A percentile compares a stretch with the other conserved stretches of the same genome.
Conservation (phyloP, 225 moss, liverwort and hornwort species). For the Polytrichum commune region DNA sequence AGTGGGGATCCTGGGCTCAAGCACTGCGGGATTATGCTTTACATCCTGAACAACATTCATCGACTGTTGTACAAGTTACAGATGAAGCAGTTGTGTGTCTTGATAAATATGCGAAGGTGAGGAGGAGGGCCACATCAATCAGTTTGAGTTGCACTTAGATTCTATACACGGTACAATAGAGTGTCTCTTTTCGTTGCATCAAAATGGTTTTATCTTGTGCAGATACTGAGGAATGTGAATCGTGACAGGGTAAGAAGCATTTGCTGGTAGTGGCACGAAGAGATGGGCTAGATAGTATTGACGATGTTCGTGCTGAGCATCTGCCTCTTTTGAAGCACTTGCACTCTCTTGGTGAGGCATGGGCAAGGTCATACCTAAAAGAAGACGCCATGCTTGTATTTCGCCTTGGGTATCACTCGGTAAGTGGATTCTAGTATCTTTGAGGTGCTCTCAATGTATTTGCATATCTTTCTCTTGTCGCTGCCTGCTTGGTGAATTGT, state of each 20-base stretch:
- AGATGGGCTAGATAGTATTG: slow-evolving; percentile 66
- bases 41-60: slow-evolving; percentile 55
- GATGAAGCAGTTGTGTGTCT: slow-evolving; percentile 66
- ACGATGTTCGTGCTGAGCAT: slow-evolving; percentile 56
- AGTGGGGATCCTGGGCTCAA: slow-evolving; percentile 76
- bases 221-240: not conserved
- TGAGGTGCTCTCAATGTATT: not conserved
- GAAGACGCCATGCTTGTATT: slow-evolving; percentile 61
- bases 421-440: slow-evolving; percentile 10
- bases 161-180: too few species aligned
- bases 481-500: too few species aligned
- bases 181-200: not conserved
- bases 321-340: slow-evolving; percentile 52
- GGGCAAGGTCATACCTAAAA: slow-evolving; percentile 54
- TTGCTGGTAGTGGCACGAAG: slow-evolving; percentile 67
- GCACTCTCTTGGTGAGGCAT: slow-evolving; percentile 69
- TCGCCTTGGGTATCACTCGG: slow-evolving; percentile 90
- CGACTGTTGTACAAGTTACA: slow-evolving; percentile 52
- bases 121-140: not conserved
- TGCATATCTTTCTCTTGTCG: not conserved
- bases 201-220: not conserved
- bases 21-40: slow-evolving; percentile 63
- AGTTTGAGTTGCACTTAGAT: too few species aligned
- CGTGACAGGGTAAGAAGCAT: slow-evolving; percentile 72
- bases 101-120: slow-evolving; percentile 80